Percentiles rank a stretch among this genome's conserved stretches.
These are phyloP conservation scores for Aegle marmelos DNA, from an alignment of 345 rosid genomes.

Conservation along the genomic window DNA sequence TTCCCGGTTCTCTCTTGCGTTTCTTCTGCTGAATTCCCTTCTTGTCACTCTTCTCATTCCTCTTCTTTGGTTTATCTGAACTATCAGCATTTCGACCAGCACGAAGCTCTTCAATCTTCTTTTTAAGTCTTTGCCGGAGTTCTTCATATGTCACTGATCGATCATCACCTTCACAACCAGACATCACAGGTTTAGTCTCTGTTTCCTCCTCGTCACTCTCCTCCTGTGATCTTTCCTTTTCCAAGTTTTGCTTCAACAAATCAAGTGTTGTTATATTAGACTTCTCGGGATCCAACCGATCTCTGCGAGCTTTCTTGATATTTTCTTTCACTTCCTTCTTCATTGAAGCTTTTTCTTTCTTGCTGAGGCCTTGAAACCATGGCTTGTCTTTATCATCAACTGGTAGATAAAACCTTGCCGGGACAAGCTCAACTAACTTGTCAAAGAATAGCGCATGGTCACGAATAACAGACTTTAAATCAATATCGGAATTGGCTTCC, in stretches of 20 bases:
- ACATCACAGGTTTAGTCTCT: slow-evolving; percentile 30
- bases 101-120: slow-evolving; percentile 67
- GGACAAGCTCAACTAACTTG: slow-evolving; percentile 70
- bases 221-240: slow-evolving; percentile 44
- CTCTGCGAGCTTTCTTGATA: slow-evolving; percentile 77
- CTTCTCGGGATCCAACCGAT: slow-evolving; percentile 67
- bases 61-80: slow-evolving; percentile 25
- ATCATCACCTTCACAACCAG: slow-evolving; percentile 38
- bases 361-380: slow-evolving; percentile 84
- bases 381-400: slow-evolving; percentile 53
- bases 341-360: slow-evolving; percentile 56
- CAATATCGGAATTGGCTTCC: slow-evolving; percentile 10
- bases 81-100: slow-evolving; percentile 44
- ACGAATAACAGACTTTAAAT: slow-evolving; percentile 49
- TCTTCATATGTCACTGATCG: slow-evolving; percentile 68
- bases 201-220: slow-evolving; percentile 49
- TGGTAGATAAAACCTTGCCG: slow-evolving; percentile 84
- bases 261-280: slow-evolving; percentile 54
- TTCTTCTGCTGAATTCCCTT: slow-evolving; percentile 40
- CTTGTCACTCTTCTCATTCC: slow-evolving; percentile 24
- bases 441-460: slow-evolving; percentile 61
- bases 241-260: slow-evolving; percentile 60
- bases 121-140: slow-evolving; percentile 59
- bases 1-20: slow-evolving; percentile 55
- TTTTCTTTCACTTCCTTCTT: slow-evolving; percentile 66